phyloP scores from a whole-genome alignment of 1,284 basidiomycete genomes.

The Xerocomus cyaneibrunnescens region DNA sequence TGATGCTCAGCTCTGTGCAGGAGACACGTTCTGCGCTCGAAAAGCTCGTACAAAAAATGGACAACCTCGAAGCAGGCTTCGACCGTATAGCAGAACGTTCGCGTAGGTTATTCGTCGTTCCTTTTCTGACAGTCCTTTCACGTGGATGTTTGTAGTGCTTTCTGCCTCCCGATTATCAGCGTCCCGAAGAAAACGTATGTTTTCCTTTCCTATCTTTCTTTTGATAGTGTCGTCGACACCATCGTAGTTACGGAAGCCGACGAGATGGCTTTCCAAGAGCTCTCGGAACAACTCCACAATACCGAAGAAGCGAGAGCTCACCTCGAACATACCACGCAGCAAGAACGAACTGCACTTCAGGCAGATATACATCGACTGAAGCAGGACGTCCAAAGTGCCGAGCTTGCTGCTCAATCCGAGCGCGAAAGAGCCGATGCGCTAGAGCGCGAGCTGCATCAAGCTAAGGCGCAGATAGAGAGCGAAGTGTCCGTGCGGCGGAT shows the following conservation, averaged over 20 bases:
- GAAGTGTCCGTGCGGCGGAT: conserved; percentile 58
- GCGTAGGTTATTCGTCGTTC: conserved; percentile 45
- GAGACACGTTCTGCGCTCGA: conserved; percentile 63
- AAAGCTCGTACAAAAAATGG: conserved; percentile 72
- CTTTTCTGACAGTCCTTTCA: conserved; percentile 9
- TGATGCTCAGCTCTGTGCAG: conserved; percentile 54
- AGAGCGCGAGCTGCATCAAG: conserved; percentile 64
- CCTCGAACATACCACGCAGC: conserved; percentile 52
- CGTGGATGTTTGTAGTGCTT: conserved; percentile 45
- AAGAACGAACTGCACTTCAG: conserved; percentile 53
- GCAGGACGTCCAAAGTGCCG: conserved; percentile 40
- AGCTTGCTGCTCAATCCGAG: conserved; percentile 42
- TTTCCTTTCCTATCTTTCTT: background rate
- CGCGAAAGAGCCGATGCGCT: conserved; percentile 51
- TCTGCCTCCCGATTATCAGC: conserved; percentile 67
- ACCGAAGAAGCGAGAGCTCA: conserved; percentile 52
- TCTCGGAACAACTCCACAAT: conserved; percentile 60
- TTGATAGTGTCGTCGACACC: conserved; percentile 8
- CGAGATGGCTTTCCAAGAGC: conserved; percentile 66
- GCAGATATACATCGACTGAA: conserved; percentile 56
- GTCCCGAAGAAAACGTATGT: conserved; percentile 68
- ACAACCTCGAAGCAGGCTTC: conserved; percentile 71
- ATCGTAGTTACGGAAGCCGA: conserved; percentile 62
- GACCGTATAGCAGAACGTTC: conserved; percentile 80
- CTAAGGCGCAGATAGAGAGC: conserved; percentile 60